phyloP scores from a whole-genome alignment of 2,329 filamentous ascomycete genomes.

The Penicillium digitatum region DNA sequence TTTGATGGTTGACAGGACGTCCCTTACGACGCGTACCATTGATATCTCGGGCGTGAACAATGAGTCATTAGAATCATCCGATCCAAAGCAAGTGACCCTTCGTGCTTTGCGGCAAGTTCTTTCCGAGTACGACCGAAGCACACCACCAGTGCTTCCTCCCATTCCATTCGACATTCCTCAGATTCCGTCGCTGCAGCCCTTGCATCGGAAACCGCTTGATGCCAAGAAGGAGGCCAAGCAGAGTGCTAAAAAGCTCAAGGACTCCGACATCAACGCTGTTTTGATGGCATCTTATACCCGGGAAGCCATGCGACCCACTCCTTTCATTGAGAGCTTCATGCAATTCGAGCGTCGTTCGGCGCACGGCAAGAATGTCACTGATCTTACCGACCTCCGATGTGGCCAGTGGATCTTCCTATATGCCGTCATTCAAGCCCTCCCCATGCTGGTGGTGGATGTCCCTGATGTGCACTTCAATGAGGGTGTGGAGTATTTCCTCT shows the following conservation, averaged over 20 bases:
- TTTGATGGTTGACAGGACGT: slow-evolving; percentile 73
- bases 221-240: slow-evolving; percentile 72
- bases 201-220: slow-evolving; percentile 62
- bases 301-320: slow-evolving; percentile 56
- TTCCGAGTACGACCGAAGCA: slow-evolving; percentile 82
- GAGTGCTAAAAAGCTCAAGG: slow-evolving; percentile 67
- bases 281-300: slow-evolving; percentile 79
- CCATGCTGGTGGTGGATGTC: slow-evolving; percentile 49
- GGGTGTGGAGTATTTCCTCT: slow-evolving; percentile 50
- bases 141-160: slow-evolving; percentile 82
- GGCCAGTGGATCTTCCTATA: slow-evolving; percentile 53
- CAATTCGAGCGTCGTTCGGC: slow-evolving; percentile 46
- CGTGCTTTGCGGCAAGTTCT: slow-evolving; percentile 74
- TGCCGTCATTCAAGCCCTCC: slow-evolving; percentile 48
- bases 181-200: slow-evolving; percentile 64
- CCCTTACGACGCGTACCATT: slow-evolving; percentile 72
- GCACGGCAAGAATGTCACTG: slow-evolving; percentile 43
- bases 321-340: slow-evolving; percentile 48
- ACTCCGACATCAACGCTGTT: slow-evolving; percentile 71
- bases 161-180: slow-evolving; percentile 85
- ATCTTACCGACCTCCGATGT: slow-evolving; percentile 46
- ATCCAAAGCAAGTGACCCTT: slow-evolving; percentile 56
- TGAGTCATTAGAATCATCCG: slow-evolving; percentile 36
- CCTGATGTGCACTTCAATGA: slow-evolving; percentile 44
- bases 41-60: slow-evolving; percentile 60